A percentile compares a stretch with the other conserved stretches of the same genome.
phyloP scores from a whole-genome alignment of 805 yeast species.

The Wickerhamomyces hampshirensis region DNA sequence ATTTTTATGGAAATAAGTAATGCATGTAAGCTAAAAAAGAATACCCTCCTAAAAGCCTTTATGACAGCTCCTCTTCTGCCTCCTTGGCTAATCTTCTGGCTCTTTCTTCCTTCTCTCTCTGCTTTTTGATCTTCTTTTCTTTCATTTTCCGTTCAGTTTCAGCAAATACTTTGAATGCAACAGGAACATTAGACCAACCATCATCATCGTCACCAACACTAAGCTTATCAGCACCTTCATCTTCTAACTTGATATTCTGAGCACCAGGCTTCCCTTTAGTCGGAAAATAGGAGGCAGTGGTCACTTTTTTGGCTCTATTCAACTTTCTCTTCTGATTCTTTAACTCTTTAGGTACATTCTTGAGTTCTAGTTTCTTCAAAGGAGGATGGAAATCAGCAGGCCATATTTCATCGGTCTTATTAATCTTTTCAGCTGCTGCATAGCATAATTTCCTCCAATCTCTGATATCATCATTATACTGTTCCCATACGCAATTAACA shows the following conservation, averaged over 20 bases:
- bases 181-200: constrained; percentile 60
- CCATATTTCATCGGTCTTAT: constrained; percentile 46
- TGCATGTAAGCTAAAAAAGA: too few relatives aligned
- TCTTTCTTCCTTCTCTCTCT: constrained; percentile 13
- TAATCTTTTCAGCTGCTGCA: constrained; percentile 52
- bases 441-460: constrained; percentile 68
- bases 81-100: constrained; percentile 11
- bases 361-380: constrained; percentile 32
- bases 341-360: constrained; percentile 40
- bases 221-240: constrained; percentile 26
- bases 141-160: constrained; percentile 70
- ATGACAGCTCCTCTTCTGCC: constrained; percentile 6
- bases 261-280: constrained; percentile 28
- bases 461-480: constrained; percentile 79
- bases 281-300: constrained; percentile 32
- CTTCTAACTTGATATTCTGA: constrained; percentile 23
- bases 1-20: too few relatives aligned
- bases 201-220: constrained; percentile 38
- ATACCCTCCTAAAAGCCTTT: too few relatives aligned
- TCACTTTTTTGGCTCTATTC: constrained; percentile 18
- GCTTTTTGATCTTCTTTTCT: constrained; percentile 14
- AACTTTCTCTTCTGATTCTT: constrained; percentile 24
- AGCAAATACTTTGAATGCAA: constrained; percentile 76
- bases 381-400: constrained; percentile 63
- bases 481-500: constrained; percentile 94